These are phyloP conservation scores for Senna siamea DNA, from an alignment of 306 rosid genomes.

Conservation along the genomic window DNA sequence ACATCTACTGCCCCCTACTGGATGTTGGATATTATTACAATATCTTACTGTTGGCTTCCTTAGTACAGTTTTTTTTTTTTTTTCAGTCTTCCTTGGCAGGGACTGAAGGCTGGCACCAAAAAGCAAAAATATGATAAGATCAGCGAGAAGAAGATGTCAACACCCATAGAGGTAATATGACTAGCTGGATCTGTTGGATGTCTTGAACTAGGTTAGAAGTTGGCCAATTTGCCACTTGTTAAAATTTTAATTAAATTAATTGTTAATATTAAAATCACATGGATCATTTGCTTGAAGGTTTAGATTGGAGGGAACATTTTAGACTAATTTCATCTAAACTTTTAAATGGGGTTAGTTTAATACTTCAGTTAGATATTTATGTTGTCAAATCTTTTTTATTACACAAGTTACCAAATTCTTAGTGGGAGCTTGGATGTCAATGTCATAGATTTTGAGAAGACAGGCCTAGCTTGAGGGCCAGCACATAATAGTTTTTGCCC, in stretches of 20 bases:
- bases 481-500: not conserved
- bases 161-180: slow-evolving; percentile 84
- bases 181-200: slow-evolving; percentile 20
- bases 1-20: slow-evolving; percentile 30
- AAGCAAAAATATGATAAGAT: slow-evolving; percentile 95
- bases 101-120: slow-evolving; percentile 96
- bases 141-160: slow-evolving; percentile 94
- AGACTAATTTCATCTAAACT: not conserved
- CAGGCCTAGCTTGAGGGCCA: slow-evolving; percentile 23
- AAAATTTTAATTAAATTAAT: not conserved
- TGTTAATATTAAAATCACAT: not conserved
- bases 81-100: slow-evolving; percentile 99
- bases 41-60: slow-evolving; percentile 30
- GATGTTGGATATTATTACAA: slow-evolving; percentile 36
- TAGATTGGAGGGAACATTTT: not conserved
- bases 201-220: slow-evolving; percentile 29
- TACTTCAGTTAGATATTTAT: not conserved
- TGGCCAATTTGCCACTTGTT: not conserved
- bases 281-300: not conserved
- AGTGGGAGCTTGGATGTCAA: slow-evolving; percentile 19
- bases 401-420: not conserved
- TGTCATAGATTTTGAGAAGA: slow-evolving; percentile 23
- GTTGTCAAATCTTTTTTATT: not conserved
- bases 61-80: slow-evolving; percentile 14
- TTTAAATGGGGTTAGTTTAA: slow-evolving; percentile 4